Base-by-base conservation (phyloP, 108 stramenopile species). In the Fistulifera solaris region DNA sequence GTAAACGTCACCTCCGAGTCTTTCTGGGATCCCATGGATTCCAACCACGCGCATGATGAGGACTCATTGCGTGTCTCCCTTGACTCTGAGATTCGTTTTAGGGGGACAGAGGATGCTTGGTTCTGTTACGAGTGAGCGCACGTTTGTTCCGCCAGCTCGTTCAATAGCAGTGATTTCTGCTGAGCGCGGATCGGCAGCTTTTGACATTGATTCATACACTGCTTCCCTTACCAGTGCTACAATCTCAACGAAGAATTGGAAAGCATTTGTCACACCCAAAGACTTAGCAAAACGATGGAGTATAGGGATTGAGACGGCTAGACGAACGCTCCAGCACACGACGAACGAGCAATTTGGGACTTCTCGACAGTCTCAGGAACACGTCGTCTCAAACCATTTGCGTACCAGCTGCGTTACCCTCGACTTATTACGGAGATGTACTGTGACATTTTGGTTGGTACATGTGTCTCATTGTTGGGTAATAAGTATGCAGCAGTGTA, bases 401-500 rank as follows among this genome's bases (percentile, higher is more conserved):
- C 27, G 21, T 19, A 39, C 18, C 44, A 63, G 24, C 55, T 76
- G 1, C 50, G 55, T 0, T 76, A 67, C n/a, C 44, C 48, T 48
- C 14, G 45, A 10, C 48, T 71, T 0, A 27, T 39, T 8, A 21
- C 11, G 0, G 24, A 57, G 10, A 7, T 67, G 61, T 76, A 48
- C 51, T 35, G 38, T 0, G 69, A 76, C 45, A 70, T 66, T 8
- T 1, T 71, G 19, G 12, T 49, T 15, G 41, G 46, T 13, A 25
- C 22, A 2, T 38, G 13, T 0, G 26, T 21, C 0, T 58, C 66
- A 15, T 4, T 35, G 12, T n/a, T 18, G 1, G 57, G 66, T 0
- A 59, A 73, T 26, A 67, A 61, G 39, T 57, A 31, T 35, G 62
- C 62, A 0, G 55, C 65, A 27, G 43, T 71, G 0, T 74, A 54